These are phyloP conservation scores for Naganishia kalamii DNA, from an alignment of 768 basidiomycete genomes.

Conservation along the genomic window DNA sequence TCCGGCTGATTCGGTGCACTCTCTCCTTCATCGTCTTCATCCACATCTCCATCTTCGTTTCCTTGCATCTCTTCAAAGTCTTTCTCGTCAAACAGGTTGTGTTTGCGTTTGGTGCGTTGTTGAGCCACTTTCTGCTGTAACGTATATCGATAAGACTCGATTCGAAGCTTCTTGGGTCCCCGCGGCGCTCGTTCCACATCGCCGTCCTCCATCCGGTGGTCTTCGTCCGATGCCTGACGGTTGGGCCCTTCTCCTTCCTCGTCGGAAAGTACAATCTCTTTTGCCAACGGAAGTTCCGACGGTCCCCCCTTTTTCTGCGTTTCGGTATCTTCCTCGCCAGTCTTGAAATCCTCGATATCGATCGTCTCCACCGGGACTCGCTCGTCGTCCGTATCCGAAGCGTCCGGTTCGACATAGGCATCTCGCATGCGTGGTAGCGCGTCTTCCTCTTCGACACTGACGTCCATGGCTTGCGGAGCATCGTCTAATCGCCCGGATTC, in stretches of 20 bases:
- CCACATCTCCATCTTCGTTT: background rate
- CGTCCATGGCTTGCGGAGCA: background rate
- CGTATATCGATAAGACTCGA: slow-evolving; percentile 14
- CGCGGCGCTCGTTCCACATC: background rate
- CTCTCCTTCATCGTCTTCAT: background rate
- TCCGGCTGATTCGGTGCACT: background rate
- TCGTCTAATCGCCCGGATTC: background rate
- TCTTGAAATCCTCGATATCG: background rate
- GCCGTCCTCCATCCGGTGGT: background rate
- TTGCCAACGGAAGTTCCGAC: background rate
- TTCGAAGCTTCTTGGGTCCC: background rate
- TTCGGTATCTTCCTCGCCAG: background rate
- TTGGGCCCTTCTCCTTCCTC: background rate
- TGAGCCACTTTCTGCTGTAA: slow-evolving; percentile 11
- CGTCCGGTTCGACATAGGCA: background rate
- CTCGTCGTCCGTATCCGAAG: background rate
- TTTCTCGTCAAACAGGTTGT: background rate
- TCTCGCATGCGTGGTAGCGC: background rate
- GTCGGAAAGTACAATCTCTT: slow-evolving; percentile 18
- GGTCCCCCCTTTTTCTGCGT: background rate
- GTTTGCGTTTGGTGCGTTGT: background rate
- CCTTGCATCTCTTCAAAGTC: background rate
- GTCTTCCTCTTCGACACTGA: background rate
- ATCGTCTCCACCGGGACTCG: background rate
- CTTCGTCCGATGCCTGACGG: background rate